Evolutionary conservation across 805 yeast genomes (phyloP).

Genomic region (Blastobotrys chiropterorum): DNA sequence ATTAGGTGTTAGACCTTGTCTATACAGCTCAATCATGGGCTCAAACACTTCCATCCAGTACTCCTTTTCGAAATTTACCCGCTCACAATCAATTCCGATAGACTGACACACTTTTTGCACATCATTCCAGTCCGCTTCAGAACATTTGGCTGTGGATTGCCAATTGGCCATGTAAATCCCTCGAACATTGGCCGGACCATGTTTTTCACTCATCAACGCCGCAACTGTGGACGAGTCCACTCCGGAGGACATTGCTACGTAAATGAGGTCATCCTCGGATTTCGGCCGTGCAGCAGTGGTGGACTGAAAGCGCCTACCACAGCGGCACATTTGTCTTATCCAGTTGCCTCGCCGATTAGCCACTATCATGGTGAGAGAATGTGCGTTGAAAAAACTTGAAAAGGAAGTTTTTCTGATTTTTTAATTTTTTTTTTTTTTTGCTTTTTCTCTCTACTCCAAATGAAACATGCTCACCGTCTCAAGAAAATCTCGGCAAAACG

Average conservation of each 20-base stretch:
- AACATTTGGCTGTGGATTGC: conserved; percentile 54
- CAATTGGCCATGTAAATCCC: conserved; percentile 96
- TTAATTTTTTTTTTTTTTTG: not conserved
- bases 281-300: conserved; percentile 34
- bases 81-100: conserved; percentile 59
- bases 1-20: conserved; percentile 78
- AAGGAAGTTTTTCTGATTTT: not conserved
- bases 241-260: conserved; percentile 94
- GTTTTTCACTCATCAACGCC: conserved; percentile 45
- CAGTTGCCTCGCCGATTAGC: too few species aligned
- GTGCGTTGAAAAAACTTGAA: too few species aligned
- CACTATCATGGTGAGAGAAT: too few species aligned
- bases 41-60: conserved; percentile 90
- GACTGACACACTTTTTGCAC: conserved; percentile 60
- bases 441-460: not conserved
- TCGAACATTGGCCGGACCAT: conserved; percentile 45
- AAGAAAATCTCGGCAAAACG: too few species aligned
- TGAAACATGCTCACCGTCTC: too few species aligned
- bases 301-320: not conserved
- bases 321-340: not conserved
- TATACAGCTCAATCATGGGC: conserved; percentile 79
- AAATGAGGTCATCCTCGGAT: conserved; percentile 47
- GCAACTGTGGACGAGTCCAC: conserved; percentile 94
- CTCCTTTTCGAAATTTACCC: conserved; percentile 81
- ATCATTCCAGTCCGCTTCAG: conserved; percentile 85